Conservation (phyloP, 1,284 basidiomycete genomes). For the Cryptococcus sp. region DNA sequence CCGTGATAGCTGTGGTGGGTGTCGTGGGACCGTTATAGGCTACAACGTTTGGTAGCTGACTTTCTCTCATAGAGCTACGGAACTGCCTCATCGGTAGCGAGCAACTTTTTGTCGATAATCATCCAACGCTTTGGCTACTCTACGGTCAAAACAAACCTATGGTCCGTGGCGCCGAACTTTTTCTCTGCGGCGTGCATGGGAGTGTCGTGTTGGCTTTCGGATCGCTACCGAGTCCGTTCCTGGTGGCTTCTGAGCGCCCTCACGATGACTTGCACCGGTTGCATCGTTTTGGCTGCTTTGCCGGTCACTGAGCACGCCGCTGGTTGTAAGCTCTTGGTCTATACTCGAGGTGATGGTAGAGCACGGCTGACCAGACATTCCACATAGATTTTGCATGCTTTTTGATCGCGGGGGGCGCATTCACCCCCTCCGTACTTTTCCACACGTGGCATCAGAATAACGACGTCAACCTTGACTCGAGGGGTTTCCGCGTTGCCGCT, state of each 20-base stretch:
- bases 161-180: slow-evolving; percentile 60
- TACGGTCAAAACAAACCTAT: slow-evolving; percentile 44
- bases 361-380: neutral
- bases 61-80: slow-evolving; percentile 56
- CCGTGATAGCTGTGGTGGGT: neutral
- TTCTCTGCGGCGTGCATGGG: slow-evolving; percentile 15
- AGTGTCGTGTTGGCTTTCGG: neutral
- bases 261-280: neutral
- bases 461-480: slow-evolving; percentile 1
- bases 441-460: slow-evolving; percentile 1
- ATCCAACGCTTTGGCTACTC: slow-evolving; percentile 58
- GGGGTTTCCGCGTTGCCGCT: neutral
- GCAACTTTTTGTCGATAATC: slow-evolving; percentile 60
- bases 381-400: neutral
- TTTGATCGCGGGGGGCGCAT: neutral
- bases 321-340: neutral
- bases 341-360: neutral
- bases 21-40: neutral
- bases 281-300: neutral
- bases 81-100: slow-evolving; percentile 46
- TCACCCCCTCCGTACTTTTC: neutral
- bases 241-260: neutral
- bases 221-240: neutral
- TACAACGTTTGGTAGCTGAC: neutral
- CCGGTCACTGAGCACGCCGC: neutral